A percentile compares a stretch with the other conserved stretches of the same genome.
These are phyloP conservation scores for Anthostomella pinea DNA, from an alignment of 2,329 filamentous ascomycete genomes.

Conservation along the genomic window DNA sequence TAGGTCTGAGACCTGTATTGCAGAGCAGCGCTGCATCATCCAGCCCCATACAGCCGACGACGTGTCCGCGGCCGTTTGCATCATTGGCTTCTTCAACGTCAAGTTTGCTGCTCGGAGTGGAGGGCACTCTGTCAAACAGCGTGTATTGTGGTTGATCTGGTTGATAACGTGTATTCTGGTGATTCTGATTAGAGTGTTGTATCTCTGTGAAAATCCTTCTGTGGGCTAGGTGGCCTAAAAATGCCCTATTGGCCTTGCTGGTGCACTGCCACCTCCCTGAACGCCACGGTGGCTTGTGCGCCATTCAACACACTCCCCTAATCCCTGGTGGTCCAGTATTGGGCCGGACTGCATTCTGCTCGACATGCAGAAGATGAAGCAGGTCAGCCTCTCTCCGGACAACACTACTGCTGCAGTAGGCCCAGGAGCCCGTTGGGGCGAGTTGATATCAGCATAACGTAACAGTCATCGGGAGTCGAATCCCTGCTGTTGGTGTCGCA, in stretches of 20 bases:
- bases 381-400: constrained; percentile 15
- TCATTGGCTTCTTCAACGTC: constrained; percentile 11
- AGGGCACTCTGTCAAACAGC: too few relatives aligned
- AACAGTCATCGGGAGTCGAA: constrained; percentile 19
- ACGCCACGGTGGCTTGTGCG: too few relatives aligned
- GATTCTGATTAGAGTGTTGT: too few relatives aligned
- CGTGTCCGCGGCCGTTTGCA: constrained; percentile 9
- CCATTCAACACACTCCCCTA: too few relatives aligned
- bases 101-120: constrained; percentile 18
- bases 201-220: too few relatives aligned
- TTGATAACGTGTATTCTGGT: too few relatives aligned
- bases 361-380: constrained; percentile 21
- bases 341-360: constrained; percentile 18
- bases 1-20: constrained; percentile 15
- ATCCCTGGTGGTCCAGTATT: constrained; percentile 15
- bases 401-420: constrained; percentile 30
- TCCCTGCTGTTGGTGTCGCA: constrained; percentile 21
- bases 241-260: too few relatives aligned
- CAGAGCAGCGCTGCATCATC: constrained; percentile 14
- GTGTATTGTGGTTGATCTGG: too few relatives aligned
- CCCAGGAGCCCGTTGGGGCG: constrained; percentile 21
- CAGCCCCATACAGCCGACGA: constrained; percentile 4
- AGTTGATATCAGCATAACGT: constrained; percentile 16
- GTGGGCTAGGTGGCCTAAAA: too few relatives aligned
- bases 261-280: too few relatives aligned